These are phyloP conservation scores for Malassezia caprae DNA, from an alignment of 1,284 basidiomycete species.

Conservation along the genomic window DNA sequence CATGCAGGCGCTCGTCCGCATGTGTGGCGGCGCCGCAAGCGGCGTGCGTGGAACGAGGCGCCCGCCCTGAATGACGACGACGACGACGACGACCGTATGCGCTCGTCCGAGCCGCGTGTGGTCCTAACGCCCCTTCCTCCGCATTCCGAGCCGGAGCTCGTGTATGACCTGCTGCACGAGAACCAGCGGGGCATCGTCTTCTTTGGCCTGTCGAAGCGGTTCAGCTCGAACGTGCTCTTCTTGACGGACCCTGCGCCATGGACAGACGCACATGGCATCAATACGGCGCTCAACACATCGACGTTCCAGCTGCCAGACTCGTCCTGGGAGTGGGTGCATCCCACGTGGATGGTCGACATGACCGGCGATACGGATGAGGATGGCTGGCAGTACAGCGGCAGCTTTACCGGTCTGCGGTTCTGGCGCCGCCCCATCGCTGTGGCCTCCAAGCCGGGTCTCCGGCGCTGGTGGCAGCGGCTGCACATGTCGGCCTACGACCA, in stretches of 20 bases:
- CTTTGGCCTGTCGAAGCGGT: conserved; percentile 41
- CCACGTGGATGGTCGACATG: conserved; percentile 47
- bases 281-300: conserved; percentile 38
- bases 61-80: conserved; percentile 15
- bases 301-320: conserved; percentile 46
- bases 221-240: conserved; percentile 39
- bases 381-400: conserved; percentile 45
- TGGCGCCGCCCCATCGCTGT: conserved; percentile 12
- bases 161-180: conserved; percentile 44
- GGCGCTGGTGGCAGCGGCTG: conserved; percentile 6
- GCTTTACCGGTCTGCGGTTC: conserved; percentile 21
- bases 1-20: not conserved
- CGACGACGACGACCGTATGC: conserved; percentile 12
- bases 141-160: conserved; percentile 6
- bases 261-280: conserved; percentile 27
- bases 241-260: conserved; percentile 43
- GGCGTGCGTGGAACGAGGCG: conserved; percentile 10
- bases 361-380: conserved; percentile 45
- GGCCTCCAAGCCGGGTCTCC: not conserved
- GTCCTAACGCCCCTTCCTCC: not conserved
- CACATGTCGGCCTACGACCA: conserved; percentile 1
- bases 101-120: conserved; percentile 2
- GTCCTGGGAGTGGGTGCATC: conserved; percentile 46
- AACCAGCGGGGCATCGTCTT: conserved; percentile 43
- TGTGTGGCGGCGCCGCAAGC: conserved; percentile 8